Evolutionary conservation across 805 yeast genomes (phyloP).

Genomic region (Clavispora fructus): DNA sequence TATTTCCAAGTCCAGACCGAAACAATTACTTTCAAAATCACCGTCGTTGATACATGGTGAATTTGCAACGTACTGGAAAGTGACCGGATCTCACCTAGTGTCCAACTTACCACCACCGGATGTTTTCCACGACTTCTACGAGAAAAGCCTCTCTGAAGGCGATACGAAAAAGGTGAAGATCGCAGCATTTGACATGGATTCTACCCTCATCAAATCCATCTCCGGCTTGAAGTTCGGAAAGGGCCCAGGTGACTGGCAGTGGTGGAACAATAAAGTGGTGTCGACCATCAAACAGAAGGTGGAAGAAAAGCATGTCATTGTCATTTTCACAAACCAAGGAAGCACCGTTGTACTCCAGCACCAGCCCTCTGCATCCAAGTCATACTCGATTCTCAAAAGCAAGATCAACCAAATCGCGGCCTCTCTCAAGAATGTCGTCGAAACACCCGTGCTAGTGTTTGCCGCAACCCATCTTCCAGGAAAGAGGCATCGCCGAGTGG

Average conservation of each 20-base stretch:
- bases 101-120: constrained; percentile 30
- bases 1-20: not conserved
- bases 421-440: constrained; percentile 18
- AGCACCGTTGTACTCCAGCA: constrained; percentile 42
- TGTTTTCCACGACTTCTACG: constrained; percentile 1
- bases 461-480: constrained; percentile 59
- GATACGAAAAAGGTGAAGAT: constrained; percentile 27
- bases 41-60: not conserved
- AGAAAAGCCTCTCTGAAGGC: not conserved
- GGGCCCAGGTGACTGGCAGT: constrained; percentile 68
- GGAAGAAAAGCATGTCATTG: constrained; percentile 38
- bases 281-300: constrained; percentile 21
- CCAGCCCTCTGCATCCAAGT: constrained; percentile 19
- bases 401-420: constrained; percentile 38
- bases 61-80: constrained; percentile 20
- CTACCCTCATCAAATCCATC: constrained; percentile 65
- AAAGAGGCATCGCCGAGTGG: constrained; percentile 11
- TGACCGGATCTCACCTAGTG: constrained; percentile 40
- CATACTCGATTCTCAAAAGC: constrained; percentile 33
- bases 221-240: constrained; percentile 56
- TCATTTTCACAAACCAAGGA: constrained; percentile 85
- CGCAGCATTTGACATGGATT: constrained; percentile 84
- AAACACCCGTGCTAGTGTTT: constrained; percentile 41
- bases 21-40: not conserved
- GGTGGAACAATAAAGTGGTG: constrained; percentile 26